These are phyloP conservation scores for Podosphaera aphanis DNA, from an alignment of 2,329 filamentous ascomycete genomes.

Conservation along the genomic window DNA sequence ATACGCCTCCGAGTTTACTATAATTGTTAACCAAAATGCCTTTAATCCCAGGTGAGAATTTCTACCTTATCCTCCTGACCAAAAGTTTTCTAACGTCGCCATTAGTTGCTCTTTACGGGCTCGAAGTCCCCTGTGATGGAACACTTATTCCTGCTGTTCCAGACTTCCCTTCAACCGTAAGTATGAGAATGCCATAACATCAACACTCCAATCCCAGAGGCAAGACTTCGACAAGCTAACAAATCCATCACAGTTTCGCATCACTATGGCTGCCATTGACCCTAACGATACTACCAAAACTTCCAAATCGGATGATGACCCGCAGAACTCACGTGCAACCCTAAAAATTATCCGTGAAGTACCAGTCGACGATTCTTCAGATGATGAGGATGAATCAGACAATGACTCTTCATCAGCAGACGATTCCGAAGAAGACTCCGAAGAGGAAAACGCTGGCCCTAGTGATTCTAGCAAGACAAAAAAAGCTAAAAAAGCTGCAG, in stretches of 20 bases:
- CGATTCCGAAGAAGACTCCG: constrained; percentile 29
- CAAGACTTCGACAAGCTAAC: neutral
- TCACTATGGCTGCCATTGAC: constrained; percentile 97
- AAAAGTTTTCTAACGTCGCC: constrained; percentile 16
- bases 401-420: constrained; percentile 23
- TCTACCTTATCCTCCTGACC: neutral
- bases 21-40: constrained; percentile 23
- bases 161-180: constrained; percentile 65
- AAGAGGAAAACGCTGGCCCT: constrained; percentile 67
- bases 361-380: constrained; percentile 42
- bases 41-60: constrained; percentile 22
- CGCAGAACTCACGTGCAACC: constrained; percentile 50
- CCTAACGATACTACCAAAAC: constrained; percentile 53
- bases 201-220: neutral
- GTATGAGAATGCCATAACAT: constrained; percentile 17
- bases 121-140: constrained; percentile 71
- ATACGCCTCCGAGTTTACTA: too few relatives aligned
- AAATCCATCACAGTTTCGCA: constrained; percentile 45
- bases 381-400: constrained; percentile 32
- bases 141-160: constrained; percentile 56
- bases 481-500: constrained; percentile 60
- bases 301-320: constrained; percentile 36
- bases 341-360: constrained; percentile 70
- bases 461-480: constrained; percentile 79
- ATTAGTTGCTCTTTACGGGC: constrained; percentile 63